Evolutionary conservation across 2,329 filamentous ascomycete species (phyloP).

Genomic region (Aspergillus sp.): DNA sequence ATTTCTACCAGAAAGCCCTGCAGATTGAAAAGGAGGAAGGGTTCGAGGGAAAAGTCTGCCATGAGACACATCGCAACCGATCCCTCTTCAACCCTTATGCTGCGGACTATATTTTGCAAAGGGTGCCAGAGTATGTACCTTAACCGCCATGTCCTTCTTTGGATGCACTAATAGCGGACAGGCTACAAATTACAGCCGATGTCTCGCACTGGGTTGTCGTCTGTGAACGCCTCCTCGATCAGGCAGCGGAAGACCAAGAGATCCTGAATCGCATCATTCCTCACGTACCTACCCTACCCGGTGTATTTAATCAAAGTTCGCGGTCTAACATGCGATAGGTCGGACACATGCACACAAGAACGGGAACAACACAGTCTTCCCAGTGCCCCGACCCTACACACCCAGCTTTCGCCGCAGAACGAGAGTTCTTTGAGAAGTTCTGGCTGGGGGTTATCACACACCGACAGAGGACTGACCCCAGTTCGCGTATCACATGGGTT

Average conservation of each 20-base stretch:
- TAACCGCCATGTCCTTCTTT: not conserved
- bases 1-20: constrained; percentile 31
- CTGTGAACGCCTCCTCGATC: constrained; percentile 19
- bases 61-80: constrained; percentile 35
- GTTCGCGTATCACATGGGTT: constrained; percentile 9
- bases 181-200: constrained; percentile 21
- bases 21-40: constrained; percentile 30
- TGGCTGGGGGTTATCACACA: constrained; percentile 16
- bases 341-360: constrained; percentile 34
- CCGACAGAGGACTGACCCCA: constrained; percentile 1
- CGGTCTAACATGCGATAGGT: constrained; percentile 19
- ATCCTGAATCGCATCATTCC: constrained; percentile 25
- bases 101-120: constrained; percentile 24
- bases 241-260: constrained; percentile 16
- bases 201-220: constrained; percentile 24
- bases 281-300: constrained; percentile 19
- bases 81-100: constrained; percentile 32
- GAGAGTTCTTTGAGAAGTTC: constrained; percentile 30
- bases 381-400: constrained; percentile 36
- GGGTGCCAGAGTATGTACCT: constrained; percentile 27
- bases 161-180: not conserved
- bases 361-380: constrained; percentile 36
- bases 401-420: constrained; percentile 26
- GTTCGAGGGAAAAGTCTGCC: constrained; percentile 26
- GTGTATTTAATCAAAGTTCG: no score